Percentiles rank a stretch among this genome's conserved stretches.
phyloP scores from a whole-genome alignment of 2,329 filamentous ascomycete genomes.

The Fusarium gaditjirri region DNA sequence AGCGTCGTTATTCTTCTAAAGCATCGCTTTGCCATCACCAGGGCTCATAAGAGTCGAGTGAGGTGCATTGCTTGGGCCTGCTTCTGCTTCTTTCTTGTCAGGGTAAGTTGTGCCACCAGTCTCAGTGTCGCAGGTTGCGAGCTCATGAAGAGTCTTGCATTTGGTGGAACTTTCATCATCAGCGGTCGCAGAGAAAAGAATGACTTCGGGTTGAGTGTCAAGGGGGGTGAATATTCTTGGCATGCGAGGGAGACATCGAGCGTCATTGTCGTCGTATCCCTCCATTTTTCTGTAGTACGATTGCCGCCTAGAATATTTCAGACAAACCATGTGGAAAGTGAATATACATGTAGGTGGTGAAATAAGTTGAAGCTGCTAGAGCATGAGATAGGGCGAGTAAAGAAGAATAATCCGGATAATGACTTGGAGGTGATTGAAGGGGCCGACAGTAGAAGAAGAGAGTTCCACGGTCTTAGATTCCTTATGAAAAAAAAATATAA shows the following conservation, averaged over 20 bases:
- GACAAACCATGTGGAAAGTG: neutral
- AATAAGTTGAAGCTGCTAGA: neutral
- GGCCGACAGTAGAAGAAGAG: neutral
- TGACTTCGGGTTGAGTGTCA: constrained; percentile 10
- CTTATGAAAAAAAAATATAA: neutral
- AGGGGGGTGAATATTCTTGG: constrained; percentile 28
- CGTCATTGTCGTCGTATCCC: constrained; percentile 23
- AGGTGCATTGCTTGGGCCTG: neutral
- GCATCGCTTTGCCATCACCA: constrained; percentile 6
- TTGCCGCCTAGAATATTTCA: neutral
- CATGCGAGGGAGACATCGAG: constrained; percentile 33
- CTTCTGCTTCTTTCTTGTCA: neutral
- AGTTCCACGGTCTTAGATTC: no score
- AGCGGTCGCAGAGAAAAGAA: constrained; percentile 15
- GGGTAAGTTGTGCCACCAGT: neutral
- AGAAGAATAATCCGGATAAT: neutral
- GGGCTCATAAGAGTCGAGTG: constrained; percentile 26
- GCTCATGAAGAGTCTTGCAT: neutral
- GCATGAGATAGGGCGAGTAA: constrained; percentile 1
- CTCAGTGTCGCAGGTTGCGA: neutral
- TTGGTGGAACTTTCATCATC: neutral
- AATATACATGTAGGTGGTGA: constrained; percentile 12
- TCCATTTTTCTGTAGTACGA: constrained; percentile 27
- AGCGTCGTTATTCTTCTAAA: constrained; percentile 25
- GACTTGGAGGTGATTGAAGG: neutral